Evolutionary conservation across 2,329 filamentous ascomycete genomes (phyloP), one percentile per base, ranked within the genome.

Genomic region (Colletotrichum trifolii): DNA sequence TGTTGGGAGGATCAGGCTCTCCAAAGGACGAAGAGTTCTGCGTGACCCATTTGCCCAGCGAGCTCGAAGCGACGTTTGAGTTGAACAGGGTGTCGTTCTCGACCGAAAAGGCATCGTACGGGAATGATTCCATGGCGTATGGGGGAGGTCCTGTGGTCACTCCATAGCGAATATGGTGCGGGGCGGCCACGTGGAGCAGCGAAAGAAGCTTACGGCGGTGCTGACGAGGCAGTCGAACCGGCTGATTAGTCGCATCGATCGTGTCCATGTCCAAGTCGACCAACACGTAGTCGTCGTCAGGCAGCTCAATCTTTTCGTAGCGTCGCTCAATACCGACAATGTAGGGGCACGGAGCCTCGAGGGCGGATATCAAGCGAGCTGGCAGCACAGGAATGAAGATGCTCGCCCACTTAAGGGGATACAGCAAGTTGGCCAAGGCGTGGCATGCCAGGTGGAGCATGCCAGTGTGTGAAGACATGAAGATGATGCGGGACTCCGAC

Each of bases 281-380:
- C 13, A 98, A 83, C 15, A 98, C 94, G 75, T 95, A 98, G 74
- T 98, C 96, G 72, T 98, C 96, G 7, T 97, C 93, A 0, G 96
- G 96, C 46, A 98, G 85, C 70, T 94, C 90, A 50, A 94, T 87
- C 62, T 88, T 88, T 71, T 96, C 93, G 74, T 98, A 98, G 62
- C 94, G 89, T 69, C 94, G 88, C 79, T 99, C 96, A 63, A 99
- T 93, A 53, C 96, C 96, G 47, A 98, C 93, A 69, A 99, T 97
- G 73, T 98, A 99, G 0, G 96, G 96, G 71, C 96, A 98, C 3
- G 95, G 95, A 1, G 95, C 95, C 72, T 98, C 96, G 15, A 99
- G 85, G 3, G 94, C 95, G 57, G 96, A 94, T 9, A 99, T 85
- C 25, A 99, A 82, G 40, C 95, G 89, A 8, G 93, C 92, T 6